These are phyloP conservation scores for Tilletia caries DNA, from an alignment of 1,284 basidiomycete genomes.

Conservation along the genomic window DNA sequence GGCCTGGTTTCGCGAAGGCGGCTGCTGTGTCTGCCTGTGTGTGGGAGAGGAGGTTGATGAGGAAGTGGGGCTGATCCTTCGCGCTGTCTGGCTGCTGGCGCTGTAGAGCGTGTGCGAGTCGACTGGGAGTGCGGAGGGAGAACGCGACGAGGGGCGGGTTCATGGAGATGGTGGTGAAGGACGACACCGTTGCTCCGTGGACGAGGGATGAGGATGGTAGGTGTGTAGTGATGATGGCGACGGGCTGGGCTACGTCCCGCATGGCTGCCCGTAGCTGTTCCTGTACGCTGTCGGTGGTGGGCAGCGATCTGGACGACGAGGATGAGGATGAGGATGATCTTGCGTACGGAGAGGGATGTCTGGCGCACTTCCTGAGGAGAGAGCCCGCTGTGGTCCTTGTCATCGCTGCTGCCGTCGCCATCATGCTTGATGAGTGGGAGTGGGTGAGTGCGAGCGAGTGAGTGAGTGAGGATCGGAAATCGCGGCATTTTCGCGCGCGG, in stretches of 20 bases:
- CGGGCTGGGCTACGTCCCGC: slow-evolving; percentile 24
- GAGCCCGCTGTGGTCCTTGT: background rate
- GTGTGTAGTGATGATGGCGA: slow-evolving; percentile 22
- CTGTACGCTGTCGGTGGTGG: background rate
- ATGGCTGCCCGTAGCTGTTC: slow-evolving; percentile 13
- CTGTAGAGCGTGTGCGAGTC: slow-evolving; percentile 23
- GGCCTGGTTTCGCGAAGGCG: slow-evolving; percentile 24
- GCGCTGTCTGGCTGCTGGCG: background rate
- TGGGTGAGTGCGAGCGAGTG: background rate
- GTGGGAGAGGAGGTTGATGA: slow-evolving; percentile 24
- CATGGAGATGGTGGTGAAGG: slow-evolving; percentile 25
- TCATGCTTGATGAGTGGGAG: background rate
- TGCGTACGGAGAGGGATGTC: background rate
- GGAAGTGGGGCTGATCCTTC: slow-evolving; percentile 22
- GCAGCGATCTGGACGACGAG: background rate
- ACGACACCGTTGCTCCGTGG: slow-evolving; percentile 25
- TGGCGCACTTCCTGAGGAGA: background rate
- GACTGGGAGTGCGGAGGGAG: slow-evolving; percentile 24
- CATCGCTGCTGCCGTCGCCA: background rate
- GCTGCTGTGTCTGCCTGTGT: slow-evolving; percentile 17
- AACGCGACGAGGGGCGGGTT: slow-evolving; percentile 26
- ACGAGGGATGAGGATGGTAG: background rate
- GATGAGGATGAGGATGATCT: background rate
- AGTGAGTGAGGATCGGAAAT: background rate
- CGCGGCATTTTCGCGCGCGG: too few relatives aligned